A percentile compares a stretch with the other conserved stretches of the same genome.
phyloP scores from a whole-genome alignment of 768 basidiomycete genomes.

The Tricholoma furcatifolium region DNA sequence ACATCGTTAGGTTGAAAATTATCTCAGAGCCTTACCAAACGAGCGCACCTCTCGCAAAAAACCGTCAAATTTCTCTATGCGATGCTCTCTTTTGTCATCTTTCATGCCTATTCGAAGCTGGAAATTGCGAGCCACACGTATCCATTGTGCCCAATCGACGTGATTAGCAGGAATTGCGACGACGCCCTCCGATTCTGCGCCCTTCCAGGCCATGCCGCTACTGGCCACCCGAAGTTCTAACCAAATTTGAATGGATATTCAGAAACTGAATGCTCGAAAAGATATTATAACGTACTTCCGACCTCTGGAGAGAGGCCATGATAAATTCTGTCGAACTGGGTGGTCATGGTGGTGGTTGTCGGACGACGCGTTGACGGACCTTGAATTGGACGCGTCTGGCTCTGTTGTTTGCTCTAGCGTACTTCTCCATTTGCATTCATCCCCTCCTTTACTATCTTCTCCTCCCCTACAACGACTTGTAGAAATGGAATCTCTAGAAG shows the following conservation, averaged over 20 bases:
- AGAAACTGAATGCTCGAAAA: slow-evolving; percentile 1
- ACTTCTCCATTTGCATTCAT: slow-evolving; percentile 1
- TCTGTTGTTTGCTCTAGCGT: slow-evolving; percentile 15
- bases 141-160: slow-evolving; percentile 90
- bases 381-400: slow-evolving; percentile 37
- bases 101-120: slow-evolving; percentile 79
- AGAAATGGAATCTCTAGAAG: slow-evolving; percentile 57
- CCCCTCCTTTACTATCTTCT: slow-evolving; percentile 6
- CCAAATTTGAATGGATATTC: slow-evolving; percentile 13
- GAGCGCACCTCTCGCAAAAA: slow-evolving; percentile 80
- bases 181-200: slow-evolving; percentile 61
- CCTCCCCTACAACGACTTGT: slow-evolving; percentile 7
- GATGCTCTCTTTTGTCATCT: slow-evolving; percentile 53
- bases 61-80: slow-evolving; percentile 87
- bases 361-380: slow-evolving; percentile 44
- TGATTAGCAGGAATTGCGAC: slow-evolving; percentile 65
- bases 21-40: background rate
- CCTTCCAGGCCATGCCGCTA: slow-evolving; percentile 95
- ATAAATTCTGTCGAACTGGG: slow-evolving; percentile 86
- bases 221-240: slow-evolving; percentile 86
- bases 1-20: background rate
- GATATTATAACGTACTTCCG: slow-evolving; percentile 66
- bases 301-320: slow-evolving; percentile 68
- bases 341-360: slow-evolving; percentile 48
- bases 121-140: slow-evolving; percentile 88